Conservation (phyloP, 2,329 filamentous ascomycete genomes). For the Lecanicillium sp. region DNA sequence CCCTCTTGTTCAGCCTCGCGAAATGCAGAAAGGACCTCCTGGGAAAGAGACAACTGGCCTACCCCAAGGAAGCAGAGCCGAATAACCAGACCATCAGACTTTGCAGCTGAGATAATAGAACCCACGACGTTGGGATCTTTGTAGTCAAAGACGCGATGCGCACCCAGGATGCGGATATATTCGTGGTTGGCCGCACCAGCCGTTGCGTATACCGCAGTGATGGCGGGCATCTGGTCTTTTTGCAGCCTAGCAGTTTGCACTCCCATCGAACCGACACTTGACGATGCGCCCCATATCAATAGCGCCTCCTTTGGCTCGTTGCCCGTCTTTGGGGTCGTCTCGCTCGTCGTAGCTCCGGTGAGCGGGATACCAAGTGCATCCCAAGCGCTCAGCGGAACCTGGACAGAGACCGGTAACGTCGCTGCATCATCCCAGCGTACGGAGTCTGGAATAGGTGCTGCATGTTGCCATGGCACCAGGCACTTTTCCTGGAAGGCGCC, state of each 20-base stretch:
- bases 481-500: constrained; percentile 40
- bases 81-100: constrained; percentile 29
- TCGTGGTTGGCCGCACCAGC: constrained; percentile 27
- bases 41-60: constrained; percentile 30
- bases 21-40: constrained; percentile 32
- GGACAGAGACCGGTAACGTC: constrained; percentile 20
- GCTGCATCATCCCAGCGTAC: constrained; percentile 36
- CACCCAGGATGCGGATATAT: constrained; percentile 30
- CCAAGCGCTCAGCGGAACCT: constrained; percentile 25
- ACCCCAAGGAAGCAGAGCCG: constrained; percentile 36
- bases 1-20: constrained; percentile 1
- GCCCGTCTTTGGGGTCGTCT: too few species aligned
- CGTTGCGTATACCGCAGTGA: constrained; percentile 35
- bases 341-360: too few species aligned
- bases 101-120: constrained; percentile 30
- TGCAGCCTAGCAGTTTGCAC: constrained; percentile 31
- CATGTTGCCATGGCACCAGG: constrained; percentile 37
- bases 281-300: constrained; percentile 39
- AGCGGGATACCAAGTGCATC: constrained; percentile 32
- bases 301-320: constrained; percentile 27
- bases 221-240: constrained; percentile 22
- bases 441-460: constrained; percentile 26
- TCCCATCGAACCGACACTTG: constrained; percentile 39
- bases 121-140: constrained; percentile 25
- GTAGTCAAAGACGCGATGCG: constrained; percentile 37